These are phyloP conservation scores for Colletotrichum trifolii DNA, from an alignment of 2,329 filamentous ascomycete species.

Conservation along the genomic window DNA sequence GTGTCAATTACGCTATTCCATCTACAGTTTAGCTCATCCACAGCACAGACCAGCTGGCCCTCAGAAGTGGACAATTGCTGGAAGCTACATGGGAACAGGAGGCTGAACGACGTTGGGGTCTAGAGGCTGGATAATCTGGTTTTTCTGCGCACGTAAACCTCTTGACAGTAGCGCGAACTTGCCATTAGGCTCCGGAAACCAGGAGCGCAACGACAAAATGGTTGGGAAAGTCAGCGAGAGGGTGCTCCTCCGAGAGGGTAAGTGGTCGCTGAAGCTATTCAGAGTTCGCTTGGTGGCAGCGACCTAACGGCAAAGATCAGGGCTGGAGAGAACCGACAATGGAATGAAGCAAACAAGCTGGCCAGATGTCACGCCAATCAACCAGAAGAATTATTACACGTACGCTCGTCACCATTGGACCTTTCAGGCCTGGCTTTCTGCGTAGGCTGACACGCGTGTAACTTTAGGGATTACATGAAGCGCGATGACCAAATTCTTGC, in stretches of 20 bases:
- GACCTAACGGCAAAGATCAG: conserved; percentile 57
- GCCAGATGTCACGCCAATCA: conserved; percentile 93
- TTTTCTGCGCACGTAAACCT: conserved; percentile 2
- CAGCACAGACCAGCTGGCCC: conserved; percentile 25
- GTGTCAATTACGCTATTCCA: not conserved
- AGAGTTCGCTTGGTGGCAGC: not conserved
- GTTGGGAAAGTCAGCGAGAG: conserved; percentile 74
- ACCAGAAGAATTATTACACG: conserved; percentile 99
- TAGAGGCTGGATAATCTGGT: conserved; percentile 23
- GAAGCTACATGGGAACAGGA: conserved; percentile 8
- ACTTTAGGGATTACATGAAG: conserved; percentile 90
- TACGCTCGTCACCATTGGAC: conserved; percentile 53
- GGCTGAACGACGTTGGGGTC: conserved; percentile 30
- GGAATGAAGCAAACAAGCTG: conserved; percentile 95
- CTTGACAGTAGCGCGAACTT: conserved; percentile 15
- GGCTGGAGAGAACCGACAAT: conserved; percentile 96
- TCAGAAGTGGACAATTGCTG: conserved; percentile 11
- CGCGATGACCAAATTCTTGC: conserved; percentile 96
- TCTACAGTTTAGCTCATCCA: not conserved
- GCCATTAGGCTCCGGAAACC: conserved; percentile 22
- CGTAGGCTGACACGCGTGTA: conserved; percentile 39
- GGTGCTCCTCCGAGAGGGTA: conserved; percentile 72
- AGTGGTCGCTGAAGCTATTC: conserved; percentile 39
- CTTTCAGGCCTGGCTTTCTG: not conserved
- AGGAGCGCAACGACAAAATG: conserved; percentile 51